Evolutionary conservation across 2,329 filamentous ascomycete genomes (phyloP), one percentile per base, ranked within the genome.

Genomic region (Claviceps cyperi): DNA sequence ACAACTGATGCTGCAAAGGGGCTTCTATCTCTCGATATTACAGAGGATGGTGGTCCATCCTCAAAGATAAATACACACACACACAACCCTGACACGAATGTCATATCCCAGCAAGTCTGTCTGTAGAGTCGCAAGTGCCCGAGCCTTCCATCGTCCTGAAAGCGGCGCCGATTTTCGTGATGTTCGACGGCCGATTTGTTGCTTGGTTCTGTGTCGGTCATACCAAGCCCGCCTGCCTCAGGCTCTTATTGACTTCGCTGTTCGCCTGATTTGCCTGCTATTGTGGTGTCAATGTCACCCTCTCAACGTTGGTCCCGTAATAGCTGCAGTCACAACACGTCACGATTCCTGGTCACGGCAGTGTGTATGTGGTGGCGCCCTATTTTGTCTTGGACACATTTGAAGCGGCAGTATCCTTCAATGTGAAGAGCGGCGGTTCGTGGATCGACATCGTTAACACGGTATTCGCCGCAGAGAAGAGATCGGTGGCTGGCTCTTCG

Each of bases 31-130:
- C 66, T 69, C 67, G 67, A 66, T 64, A 62, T 62, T 56, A 57
- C 58, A 64, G 62, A 69, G 63, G 62, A 63, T 66, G 63, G 65
- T 71, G 64, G 62, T 68, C 65, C 64, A 68, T 63, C 64, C 62
- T 68, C 63, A 65, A 70, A 71, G 70, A 69, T 66, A 64, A 68
- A 66, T 64, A 66, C 57, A 44, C 14, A 69, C 51, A 57, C 38
- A 46, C 43, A 45, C 24, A 66, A 53, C 59, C 21, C 2, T 60
- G 61, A 57, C 43, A 58, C 56, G 58, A 51, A 49, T 52, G 55
- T 56, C 56, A 57, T 56, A 55, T 54, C 58, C 57, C 54, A 47
- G 40, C 44, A 52, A 45, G 50, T 41, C 41, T 56, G 54, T 54
- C 56, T 57, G 51, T 32, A 43, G 24, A 49, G 32, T 37, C 21